These are phyloP conservation scores for Pythium apleroticum DNA, from an alignment of 352 stramenopile genomes.

Conservation along the genomic window DNA sequence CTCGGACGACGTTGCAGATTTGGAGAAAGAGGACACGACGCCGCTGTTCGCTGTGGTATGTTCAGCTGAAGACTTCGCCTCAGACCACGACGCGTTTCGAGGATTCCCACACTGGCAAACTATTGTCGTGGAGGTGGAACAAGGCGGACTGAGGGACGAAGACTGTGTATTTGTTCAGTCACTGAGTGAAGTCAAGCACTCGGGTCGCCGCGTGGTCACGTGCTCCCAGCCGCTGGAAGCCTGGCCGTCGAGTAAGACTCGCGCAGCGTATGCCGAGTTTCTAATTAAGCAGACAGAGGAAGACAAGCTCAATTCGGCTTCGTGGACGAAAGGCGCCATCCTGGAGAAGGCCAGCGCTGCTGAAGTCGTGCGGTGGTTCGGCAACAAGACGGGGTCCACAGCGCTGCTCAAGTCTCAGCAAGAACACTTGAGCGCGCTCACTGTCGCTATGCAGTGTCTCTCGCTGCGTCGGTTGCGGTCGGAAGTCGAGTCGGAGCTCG, in stretches of 20 bases:
- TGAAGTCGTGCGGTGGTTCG: constrained; percentile 45
- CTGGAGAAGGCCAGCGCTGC: constrained; percentile 50
- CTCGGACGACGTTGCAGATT: constrained; percentile 44
- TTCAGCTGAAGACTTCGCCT: constrained; percentile 47
- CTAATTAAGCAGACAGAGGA: constrained; percentile 24
- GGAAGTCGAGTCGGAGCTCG: constrained; percentile 74
- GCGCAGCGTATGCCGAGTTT: constrained; percentile 52
- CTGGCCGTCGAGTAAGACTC: constrained; percentile 42
- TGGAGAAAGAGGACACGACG: constrained; percentile 36
- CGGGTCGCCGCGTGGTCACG: constrained; percentile 58
- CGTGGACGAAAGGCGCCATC: constrained; percentile 26
- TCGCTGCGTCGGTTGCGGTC: constrained; percentile 66
- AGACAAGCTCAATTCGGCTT: constrained; percentile 13
- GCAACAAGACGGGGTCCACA: constrained; percentile 34
- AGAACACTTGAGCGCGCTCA: constrained; percentile 40
- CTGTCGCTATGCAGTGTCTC: constrained; percentile 60
- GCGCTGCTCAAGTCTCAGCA: constrained; percentile 47
- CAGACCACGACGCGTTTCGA: constrained; percentile 54
- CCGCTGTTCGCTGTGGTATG: constrained; percentile 67
- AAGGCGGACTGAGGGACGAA: constrained; percentile 41
- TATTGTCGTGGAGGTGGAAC: constrained; percentile 74
- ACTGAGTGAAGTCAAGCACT: constrained; percentile 49
- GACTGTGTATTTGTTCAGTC: constrained; percentile 37
- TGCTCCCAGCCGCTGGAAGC: constrained; percentile 57
- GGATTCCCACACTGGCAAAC: constrained; percentile 59